Conservation (phyloP, 768 basidiomycete species). For the Lanmaoa rubissima region DNA sequence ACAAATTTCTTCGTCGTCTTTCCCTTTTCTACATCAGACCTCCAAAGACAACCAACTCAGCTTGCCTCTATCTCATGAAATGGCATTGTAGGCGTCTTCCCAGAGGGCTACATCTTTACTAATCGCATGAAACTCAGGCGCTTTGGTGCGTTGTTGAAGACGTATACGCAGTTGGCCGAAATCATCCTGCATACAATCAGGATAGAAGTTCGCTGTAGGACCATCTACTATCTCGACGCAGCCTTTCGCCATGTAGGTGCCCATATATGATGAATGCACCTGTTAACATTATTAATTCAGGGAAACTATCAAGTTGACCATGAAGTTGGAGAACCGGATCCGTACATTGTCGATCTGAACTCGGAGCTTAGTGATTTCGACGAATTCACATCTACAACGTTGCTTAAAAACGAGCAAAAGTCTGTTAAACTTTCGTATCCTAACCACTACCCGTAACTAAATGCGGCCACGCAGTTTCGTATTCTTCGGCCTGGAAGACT, state of each 20-base stretch:
- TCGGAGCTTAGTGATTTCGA: constrained; percentile 74
- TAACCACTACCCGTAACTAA: background rate
- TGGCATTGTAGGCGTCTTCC: constrained; percentile 68
- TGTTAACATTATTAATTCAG: constrained; percentile 39
- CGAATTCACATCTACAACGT: constrained; percentile 58
- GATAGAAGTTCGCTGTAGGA: constrained; percentile 83
- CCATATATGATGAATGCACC: background rate
- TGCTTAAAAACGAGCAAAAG: constrained; percentile 67
- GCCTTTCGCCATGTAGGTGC: constrained; percentile 69
- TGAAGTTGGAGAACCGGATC: constrained; percentile 89
- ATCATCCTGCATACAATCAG: constrained; percentile 86
- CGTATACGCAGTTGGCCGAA: constrained; percentile 86
- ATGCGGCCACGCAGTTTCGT: constrained; percentile 58
- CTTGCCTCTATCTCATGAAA: constrained; percentile 82
- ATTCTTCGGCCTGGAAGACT: constrained; percentile 78
- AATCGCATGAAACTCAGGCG: constrained; percentile 52
- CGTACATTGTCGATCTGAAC: constrained; percentile 84
- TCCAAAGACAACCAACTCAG: constrained; percentile 49
- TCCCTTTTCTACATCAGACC: constrained; percentile 40
- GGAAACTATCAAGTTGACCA: constrained; percentile 81
- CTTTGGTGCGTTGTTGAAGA: constrained; percentile 86
- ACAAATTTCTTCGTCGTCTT: constrained; percentile 43
- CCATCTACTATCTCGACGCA: constrained; percentile 76
- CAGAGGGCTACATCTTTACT: background rate
- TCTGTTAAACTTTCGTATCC: constrained; percentile 37